These are phyloP conservation scores for Chondrostereum purpureum DNA, from an alignment of 1,284 basidiomycete genomes.

Conservation along the genomic window DNA sequence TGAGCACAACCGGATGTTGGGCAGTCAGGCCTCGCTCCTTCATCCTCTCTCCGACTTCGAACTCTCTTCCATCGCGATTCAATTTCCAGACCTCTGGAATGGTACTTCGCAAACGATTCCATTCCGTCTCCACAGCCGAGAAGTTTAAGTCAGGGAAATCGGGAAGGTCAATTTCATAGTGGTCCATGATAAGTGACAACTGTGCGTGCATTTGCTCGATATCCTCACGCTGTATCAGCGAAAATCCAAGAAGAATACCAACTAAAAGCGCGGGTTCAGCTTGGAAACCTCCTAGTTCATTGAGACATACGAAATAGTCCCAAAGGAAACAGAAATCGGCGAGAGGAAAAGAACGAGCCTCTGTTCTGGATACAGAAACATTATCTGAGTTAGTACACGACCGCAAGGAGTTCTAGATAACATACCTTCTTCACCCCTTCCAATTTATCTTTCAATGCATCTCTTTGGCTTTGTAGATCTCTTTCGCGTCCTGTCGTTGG, in stretches of 20 bases:
- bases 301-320: constrained; percentile 1
- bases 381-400: no score
- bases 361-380: no score
- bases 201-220: constrained; percentile 51
- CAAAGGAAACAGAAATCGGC: constrained; percentile 2
- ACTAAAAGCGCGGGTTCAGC: constrained; percentile 33
- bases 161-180: constrained; percentile 51
- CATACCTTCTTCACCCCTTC: not conserved
- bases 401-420: no score
- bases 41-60: constrained; percentile 74
- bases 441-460: not conserved
- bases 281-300: not conserved
- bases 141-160: constrained; percentile 57
- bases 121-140: constrained; percentile 60
- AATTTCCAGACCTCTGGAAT: constrained; percentile 78
- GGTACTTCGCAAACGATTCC: constrained; percentile 54
- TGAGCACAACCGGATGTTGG: constrained; percentile 72
- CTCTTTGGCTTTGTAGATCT: not conserved
- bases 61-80: constrained; percentile 77
- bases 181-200: constrained; percentile 45
- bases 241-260: constrained; percentile 54
- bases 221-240: constrained; percentile 55
- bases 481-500: not conserved
- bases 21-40: constrained; percentile 62
- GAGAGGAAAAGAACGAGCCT: not conserved